Percentiles rank a stretch among this genome's conserved stretches.
phyloP scores from a whole-genome alignment of 306 rosid species.

The Echinosophora koreensis region DNA sequence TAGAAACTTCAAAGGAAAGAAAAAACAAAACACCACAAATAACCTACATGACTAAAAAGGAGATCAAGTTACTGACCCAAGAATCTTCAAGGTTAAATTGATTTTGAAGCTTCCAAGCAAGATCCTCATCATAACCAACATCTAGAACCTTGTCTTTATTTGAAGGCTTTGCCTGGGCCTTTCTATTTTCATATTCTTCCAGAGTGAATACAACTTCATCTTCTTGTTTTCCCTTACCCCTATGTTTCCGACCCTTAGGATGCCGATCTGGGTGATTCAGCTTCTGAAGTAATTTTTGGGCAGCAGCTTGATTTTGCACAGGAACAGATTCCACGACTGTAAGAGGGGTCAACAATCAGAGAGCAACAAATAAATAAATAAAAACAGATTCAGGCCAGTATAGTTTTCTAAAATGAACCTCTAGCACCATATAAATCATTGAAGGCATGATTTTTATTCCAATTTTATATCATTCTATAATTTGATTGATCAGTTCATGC shows the following conservation, averaged over 20 bases:
- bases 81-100: constrained; percentile 73
- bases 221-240: constrained; percentile 75
- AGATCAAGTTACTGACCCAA: constrained; percentile 55
- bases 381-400: background rate
- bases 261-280: constrained; percentile 59
- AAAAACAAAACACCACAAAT: constrained; percentile 9
- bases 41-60: background rate
- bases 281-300: constrained; percentile 90
- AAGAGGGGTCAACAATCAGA: constrained; percentile 19
- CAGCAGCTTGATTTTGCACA: constrained; percentile 92
- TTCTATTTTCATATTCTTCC: constrained; percentile 76
- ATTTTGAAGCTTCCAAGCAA: constrained; percentile 90
- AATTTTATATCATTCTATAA: background rate
- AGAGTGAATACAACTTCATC: constrained; percentile 68
- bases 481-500: constrained; percentile 27
- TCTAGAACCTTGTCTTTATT: constrained; percentile 38
- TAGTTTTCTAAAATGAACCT: background rate
- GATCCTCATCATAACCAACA: constrained; percentile 64
- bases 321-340: constrained; percentile 83
- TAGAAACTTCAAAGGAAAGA: constrained; percentile 8
- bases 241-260: constrained; percentile 53
- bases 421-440: background rate
- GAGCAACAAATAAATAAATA: background rate
- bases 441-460: background rate
- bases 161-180: constrained; percentile 58